These are phyloP conservation scores for Lycium barbarum DNA, from an alignment of 257 asterid species.

Conservation along the genomic window DNA sequence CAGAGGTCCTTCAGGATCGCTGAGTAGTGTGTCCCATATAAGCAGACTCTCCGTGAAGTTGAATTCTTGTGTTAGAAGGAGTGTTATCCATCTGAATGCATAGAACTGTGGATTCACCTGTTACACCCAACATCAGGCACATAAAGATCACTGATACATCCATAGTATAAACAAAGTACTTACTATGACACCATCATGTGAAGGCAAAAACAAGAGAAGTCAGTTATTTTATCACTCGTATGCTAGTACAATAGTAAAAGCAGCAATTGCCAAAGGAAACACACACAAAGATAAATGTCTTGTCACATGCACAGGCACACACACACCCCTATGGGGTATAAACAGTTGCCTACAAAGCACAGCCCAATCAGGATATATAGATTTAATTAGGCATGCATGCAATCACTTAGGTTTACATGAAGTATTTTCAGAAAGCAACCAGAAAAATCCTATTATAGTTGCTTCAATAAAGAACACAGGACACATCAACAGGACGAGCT, in stretches of 20 bases:
- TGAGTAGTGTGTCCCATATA: slow-evolving; percentile 93
- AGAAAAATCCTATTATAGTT: not conserved
- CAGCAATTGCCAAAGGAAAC: slow-evolving; percentile 20
- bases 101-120: slow-evolving; percentile 99
- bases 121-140: slow-evolving; percentile 37
- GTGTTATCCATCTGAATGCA: slow-evolving; percentile 99
- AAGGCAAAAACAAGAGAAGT: slow-evolving; percentile 23
- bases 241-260: slow-evolving; percentile 17
- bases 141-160: not conserved
- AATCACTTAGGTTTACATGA: not conserved
- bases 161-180: not conserved
- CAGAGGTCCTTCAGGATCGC: slow-evolving; percentile 99
- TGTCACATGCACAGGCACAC: not conserved
- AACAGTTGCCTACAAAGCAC: not conserved
- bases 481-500: not conserved
- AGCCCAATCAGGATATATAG: not conserved
- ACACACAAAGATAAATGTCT: not conserved
- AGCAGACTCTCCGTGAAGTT: slow-evolving; percentile 75
- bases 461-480: not conserved
- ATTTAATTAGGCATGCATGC: slow-evolving; percentile 14
- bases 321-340: not conserved
- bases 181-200: not conserved
- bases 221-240: slow-evolving; percentile 17
- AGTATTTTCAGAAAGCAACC: not conserved
- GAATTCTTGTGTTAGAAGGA: slow-evolving; percentile 94